Conservation (phyloP, 2,329 filamentous ascomycete species). For the Waltergamsia citrina region DNA sequence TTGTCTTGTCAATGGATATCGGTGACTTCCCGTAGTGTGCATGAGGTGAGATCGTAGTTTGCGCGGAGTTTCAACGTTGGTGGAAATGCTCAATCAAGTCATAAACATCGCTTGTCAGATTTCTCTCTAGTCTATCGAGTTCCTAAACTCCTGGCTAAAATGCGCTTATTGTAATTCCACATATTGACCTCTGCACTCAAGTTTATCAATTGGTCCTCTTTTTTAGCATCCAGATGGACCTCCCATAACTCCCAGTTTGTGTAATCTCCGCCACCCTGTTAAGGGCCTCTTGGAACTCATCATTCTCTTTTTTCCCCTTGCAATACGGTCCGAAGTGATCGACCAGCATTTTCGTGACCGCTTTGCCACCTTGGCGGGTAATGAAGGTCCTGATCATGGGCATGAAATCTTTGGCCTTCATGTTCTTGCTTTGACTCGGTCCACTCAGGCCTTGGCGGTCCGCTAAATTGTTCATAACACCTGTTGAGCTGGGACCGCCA, state of each 20-base stretch:
- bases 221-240: slow-evolving; percentile 45
- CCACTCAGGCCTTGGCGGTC: slow-evolving; percentile 40
- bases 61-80: too few species aligned
- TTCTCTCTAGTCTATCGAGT: too few species aligned
- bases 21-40: slow-evolving; percentile 7
- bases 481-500: slow-evolving; percentile 42
- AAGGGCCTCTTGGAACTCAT: slow-evolving; percentile 75
- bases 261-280: slow-evolving; percentile 67
- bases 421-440: slow-evolving; percentile 15
- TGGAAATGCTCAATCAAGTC: too few species aligned
- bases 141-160: not conserved
- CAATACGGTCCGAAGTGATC: slow-evolving; percentile 85
- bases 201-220: slow-evolving; percentile 10
- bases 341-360: slow-evolving; percentile 75
- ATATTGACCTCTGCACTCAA: not conserved
- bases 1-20: too few species aligned
- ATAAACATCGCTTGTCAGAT: too few species aligned
- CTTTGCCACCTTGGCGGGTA: slow-evolving; percentile 64
- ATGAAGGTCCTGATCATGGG: slow-evolving; percentile 73
- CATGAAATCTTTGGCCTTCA: slow-evolving; percentile 54
- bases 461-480: slow-evolving; percentile 47
- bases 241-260: slow-evolving; percentile 40
- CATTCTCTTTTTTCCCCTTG: slow-evolving; percentile 50
- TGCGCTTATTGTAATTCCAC: not conserved
- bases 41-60: too few species aligned